phyloP scores from a whole-genome alignment of 108 stramenopile species.

The Cylindrotheca fusiformis region DNA sequence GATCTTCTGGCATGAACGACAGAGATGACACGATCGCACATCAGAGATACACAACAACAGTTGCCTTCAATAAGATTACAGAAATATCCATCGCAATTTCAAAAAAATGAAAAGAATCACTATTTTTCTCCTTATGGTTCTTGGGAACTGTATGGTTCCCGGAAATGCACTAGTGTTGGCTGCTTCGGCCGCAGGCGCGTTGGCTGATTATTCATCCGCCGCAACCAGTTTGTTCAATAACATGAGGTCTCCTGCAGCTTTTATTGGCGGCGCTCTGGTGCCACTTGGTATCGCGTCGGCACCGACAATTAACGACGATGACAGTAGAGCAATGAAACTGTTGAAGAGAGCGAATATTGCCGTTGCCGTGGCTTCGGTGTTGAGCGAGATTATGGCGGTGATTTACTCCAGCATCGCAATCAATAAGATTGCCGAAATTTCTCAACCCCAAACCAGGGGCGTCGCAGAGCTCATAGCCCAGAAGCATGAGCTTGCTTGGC shows the following conservation, averaged over 20 bases:
- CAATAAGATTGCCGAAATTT: conserved; percentile 23
- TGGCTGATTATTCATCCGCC: conserved; percentile 12
- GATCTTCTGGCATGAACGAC: no score
- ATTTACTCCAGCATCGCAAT: conserved; percentile 24
- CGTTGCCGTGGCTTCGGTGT: conserved; percentile 14
- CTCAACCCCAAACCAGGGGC: conserved; percentile 3
- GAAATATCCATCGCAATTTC: no score
- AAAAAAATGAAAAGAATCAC: no score
- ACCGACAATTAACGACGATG: conserved; percentile 5
- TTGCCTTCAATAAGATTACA: no score
- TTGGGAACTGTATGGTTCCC: not conserved
- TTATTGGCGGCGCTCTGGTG: conserved; percentile 20
- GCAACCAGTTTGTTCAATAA: conserved; percentile 22
- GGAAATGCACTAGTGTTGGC: not conserved
- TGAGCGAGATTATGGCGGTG: conserved; percentile 23
- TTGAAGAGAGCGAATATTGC: conserved; percentile 19
- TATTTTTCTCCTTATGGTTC: not conserved
- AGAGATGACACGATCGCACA: no score
- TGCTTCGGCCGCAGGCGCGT: not conserved
- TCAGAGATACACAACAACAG: no score
- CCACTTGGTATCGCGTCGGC: conserved; percentile 19
- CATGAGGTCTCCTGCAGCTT: conserved; percentile 26
- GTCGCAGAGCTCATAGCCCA: conserved; percentile 15
- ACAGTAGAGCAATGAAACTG: not conserved
- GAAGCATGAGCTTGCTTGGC: conserved; percentile 17